Conservation (phyloP, 2,329 filamentous ascomycete genomes). For the Sporothrix luriei region DNA sequence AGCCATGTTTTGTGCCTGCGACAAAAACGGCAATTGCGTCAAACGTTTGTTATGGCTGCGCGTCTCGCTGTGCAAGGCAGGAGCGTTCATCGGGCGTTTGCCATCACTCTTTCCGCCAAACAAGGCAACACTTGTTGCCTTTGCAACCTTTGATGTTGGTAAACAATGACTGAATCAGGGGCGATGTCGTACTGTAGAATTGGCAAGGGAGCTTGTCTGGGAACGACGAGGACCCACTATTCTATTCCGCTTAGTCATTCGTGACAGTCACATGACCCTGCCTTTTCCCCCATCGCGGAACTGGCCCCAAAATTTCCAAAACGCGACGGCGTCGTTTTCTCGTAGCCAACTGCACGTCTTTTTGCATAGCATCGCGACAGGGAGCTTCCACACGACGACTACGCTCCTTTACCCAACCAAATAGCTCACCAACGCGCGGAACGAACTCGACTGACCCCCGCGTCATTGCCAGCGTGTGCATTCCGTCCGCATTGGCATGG, state of each 20-base stretch:
- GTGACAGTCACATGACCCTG: conserved; percentile 14
- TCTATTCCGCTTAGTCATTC: background rate
- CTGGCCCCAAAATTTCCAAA: conserved; percentile 29
- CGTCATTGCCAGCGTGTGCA: background rate
- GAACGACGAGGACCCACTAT: too few species aligned
- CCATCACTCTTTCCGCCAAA: background rate
- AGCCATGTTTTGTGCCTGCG: too few species aligned
- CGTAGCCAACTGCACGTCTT: conserved; percentile 3
- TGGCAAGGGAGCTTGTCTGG: too few species aligned
- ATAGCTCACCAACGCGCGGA: background rate
- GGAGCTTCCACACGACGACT: background rate
- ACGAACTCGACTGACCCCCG: background rate
- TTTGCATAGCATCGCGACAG: conserved; percentile 8
- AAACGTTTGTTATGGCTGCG: background rate
- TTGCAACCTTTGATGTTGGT: too few species aligned
- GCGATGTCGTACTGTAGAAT: too few species aligned
- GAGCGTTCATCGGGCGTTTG: background rate
- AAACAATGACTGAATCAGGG: too few species aligned
- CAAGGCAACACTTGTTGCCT: background rate
- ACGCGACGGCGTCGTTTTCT: conserved; percentile 26
- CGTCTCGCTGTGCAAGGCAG: background rate
- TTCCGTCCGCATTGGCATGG: background rate
- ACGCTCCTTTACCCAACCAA: background rate
- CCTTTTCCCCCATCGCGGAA: conserved; percentile 19
- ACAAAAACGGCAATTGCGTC: too few species aligned